Base-by-base conservation (phyloP, 331 rosid species). In the Quercus lobata region DNA sequence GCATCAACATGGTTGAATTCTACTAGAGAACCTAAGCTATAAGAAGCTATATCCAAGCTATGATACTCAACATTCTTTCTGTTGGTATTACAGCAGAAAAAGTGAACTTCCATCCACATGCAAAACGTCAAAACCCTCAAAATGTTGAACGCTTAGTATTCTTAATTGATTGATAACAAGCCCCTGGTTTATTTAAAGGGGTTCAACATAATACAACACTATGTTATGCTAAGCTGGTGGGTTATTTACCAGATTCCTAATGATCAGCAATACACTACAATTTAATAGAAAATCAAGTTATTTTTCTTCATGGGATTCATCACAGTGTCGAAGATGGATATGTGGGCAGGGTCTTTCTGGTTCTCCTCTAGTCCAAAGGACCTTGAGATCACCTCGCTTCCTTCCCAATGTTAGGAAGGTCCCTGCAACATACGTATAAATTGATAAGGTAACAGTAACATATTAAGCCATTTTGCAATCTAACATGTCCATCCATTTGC, bases 341-440 rank as follows among this genome's bases (percentile, higher is more conserved):
- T 96, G 99, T 3, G 97, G 96, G 74, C 98, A 96, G 16, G 78
- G 82, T 58, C 88, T 90, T 73, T 91, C 90, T 17, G 97, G 97
- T 82, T 89, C 92, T 57, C 99, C 98, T 71, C 69, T 80, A 7
- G 73, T 76, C 99, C 99, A 96, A 83, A 96, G 86, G 72, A 79
- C 74, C 74, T 44, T 77, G 12, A 96, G 73, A 71, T 96, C 99
- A 7, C 97, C 92, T 80, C 99, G 86, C 91, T 90, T 96, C 81
- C 27, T 84, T 72, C 94, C 99, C 82, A 96, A 25, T 57, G 90
- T 75, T 79, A 96, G 73, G 41, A 96, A 82, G 18, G 99, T 91
- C 49, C 98, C 99, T 96, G 86, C 79, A 84, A 80, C 75, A 19
- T 19, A 55, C 32, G 41, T 56, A 69, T 46, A 19, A 58, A 68